Conservation (phyloP, 169 alveolate genomes). For the Plasmodium reichenowi region DNA sequence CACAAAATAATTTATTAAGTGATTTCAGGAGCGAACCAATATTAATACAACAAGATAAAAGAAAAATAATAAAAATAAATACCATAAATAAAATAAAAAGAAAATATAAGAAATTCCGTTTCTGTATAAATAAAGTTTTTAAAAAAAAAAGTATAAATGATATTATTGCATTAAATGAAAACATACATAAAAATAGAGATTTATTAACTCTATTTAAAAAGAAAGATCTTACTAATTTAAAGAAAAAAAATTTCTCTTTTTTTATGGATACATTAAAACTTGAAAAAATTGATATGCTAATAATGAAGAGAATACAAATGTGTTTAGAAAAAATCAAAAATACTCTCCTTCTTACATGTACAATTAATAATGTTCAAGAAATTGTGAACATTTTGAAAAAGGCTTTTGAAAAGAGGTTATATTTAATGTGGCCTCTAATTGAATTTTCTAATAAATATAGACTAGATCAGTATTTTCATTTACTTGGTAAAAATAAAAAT, state of each 20-base stretch:
- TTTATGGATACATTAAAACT: slow-evolving; percentile 48
- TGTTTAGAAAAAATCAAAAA: slow-evolving; percentile 40
- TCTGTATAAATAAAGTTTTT: slow-evolving; percentile 58
- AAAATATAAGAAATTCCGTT: slow-evolving; percentile 52
- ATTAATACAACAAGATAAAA: not conserved
- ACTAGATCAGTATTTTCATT: slow-evolving; percentile 72
- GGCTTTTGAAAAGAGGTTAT: slow-evolving; percentile 51
- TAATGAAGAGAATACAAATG: slow-evolving; percentile 60
- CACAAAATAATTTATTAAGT: slow-evolving; percentile 25
- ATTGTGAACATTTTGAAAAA: slow-evolving; percentile 34
- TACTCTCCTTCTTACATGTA: slow-evolving; percentile 40
- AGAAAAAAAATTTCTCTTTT: slow-evolving; percentile 30
- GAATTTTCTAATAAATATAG: slow-evolving; percentile 63
- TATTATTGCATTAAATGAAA: slow-evolving; percentile 60
- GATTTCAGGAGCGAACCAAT: not conserved
- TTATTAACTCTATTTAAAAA: slow-evolving; percentile 48
- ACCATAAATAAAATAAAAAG: slow-evolving; percentile 16
- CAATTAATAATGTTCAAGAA: slow-evolving; percentile 57
- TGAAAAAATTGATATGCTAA: slow-evolving; percentile 57
- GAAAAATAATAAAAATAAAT: slow-evolving; percentile 7
- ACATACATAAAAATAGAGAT: slow-evolving; percentile 54
- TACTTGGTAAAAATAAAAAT: slow-evolving; percentile 55
- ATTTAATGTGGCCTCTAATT: slow-evolving; percentile 67
- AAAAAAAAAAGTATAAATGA: slow-evolving; percentile 53
- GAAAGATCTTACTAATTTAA: slow-evolving; percentile 35